Percentiles rank a stretch among this genome's conserved stretches.
These are phyloP conservation scores for Botrytis porri DNA, from an alignment of 2,329 filamentous ascomycete species.

Conservation along the genomic window DNA sequence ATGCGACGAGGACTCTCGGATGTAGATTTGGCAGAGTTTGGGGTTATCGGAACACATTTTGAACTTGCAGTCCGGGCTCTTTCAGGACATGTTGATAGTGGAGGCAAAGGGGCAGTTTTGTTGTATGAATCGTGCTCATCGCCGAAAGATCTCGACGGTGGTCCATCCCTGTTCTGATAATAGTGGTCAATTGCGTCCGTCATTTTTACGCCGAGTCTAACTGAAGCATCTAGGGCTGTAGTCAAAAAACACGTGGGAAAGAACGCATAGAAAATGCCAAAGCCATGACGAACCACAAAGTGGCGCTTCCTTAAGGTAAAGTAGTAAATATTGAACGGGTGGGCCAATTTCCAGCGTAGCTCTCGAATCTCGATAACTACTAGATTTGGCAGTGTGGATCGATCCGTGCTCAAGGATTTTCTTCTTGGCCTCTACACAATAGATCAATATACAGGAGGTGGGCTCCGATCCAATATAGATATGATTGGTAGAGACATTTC, in stretches of 20 bases:
- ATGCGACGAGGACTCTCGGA: neutral
- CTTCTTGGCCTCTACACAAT: neutral
- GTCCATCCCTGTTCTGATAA: neutral
- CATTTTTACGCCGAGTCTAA: neutral
- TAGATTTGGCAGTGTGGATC: neutral
- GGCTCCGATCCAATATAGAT: neutral
- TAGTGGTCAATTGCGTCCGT: conserved; percentile 3
- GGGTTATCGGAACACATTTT: neutral
- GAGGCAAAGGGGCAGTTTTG: neutral
- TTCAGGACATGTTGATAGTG: neutral
- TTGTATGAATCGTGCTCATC: neutral
- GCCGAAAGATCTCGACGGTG: neutral
- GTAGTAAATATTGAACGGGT: neutral
- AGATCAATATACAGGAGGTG: neutral
- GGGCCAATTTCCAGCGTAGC: neutral
- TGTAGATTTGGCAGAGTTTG: conserved; percentile 1
- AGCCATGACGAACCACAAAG: neutral
- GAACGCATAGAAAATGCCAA: neutral
- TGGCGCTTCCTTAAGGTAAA: neutral
- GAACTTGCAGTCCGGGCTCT: neutral
- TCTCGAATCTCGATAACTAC: neutral
- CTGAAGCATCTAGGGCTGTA: neutral
- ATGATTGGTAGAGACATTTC: neutral
- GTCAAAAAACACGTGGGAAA: neutral
- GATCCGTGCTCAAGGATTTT: neutral